A percentile compares a stretch with the other conserved stretches of the same genome.
Evolutionary conservation across 345 rosid species (phyloP).

Genomic region (Salix viminalis): DNA sequence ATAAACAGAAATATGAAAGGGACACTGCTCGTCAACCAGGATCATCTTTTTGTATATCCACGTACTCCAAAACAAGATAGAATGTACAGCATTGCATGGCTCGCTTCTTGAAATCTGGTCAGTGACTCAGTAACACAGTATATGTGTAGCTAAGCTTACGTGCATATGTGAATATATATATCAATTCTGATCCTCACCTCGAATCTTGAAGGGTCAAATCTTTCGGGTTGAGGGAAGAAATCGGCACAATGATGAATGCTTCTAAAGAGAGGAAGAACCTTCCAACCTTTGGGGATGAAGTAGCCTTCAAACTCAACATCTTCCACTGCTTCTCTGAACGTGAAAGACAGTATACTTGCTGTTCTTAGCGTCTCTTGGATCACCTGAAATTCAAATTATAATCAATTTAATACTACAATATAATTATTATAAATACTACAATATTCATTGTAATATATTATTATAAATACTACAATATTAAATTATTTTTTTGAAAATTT

Average conservation of each 20-base stretch:
- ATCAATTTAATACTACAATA: too few species aligned
- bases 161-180: neutral
- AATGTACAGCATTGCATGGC: constrained; percentile 11
- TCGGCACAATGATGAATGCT: constrained; percentile 73
- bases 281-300: constrained; percentile 93
- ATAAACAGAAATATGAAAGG: constrained; percentile 16
- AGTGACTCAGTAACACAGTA: neutral
- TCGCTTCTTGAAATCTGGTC: constrained; percentile 13
- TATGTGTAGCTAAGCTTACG: neutral
- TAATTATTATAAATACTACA: too few species aligned
- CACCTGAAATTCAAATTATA: constrained; percentile 39
- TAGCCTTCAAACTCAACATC: constrained; percentile 79
- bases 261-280: constrained; percentile 90
- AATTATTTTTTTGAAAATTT: neutral
- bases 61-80: constrained; percentile 14
- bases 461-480: too few species aligned
- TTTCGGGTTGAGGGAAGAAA: constrained; percentile 68
- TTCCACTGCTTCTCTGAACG: constrained; percentile 87
- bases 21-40: constrained; percentile 5
- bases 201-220: constrained; percentile 84
- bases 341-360: constrained; percentile 83
- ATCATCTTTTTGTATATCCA: constrained; percentile 18
- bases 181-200: constrained; percentile 36
- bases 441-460: too few species aligned
- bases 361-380: constrained; percentile 91